These are phyloP conservation scores for Kwoniella heveanensis DNA, from an alignment of 768 basidiomycete species.

Conservation along the genomic window DNA sequence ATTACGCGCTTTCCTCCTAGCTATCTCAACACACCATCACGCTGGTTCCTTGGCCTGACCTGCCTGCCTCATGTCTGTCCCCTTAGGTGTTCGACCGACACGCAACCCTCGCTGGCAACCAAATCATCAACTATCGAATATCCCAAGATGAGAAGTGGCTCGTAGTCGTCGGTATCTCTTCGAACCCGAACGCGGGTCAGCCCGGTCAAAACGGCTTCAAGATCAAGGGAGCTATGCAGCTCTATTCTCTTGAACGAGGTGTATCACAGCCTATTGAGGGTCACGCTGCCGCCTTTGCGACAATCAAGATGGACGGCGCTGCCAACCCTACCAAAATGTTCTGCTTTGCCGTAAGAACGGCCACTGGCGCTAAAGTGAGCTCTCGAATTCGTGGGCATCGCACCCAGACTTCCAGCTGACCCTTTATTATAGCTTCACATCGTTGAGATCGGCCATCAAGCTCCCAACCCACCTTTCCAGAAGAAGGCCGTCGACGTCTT, in stretches of 20 bases:
- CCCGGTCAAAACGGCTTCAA: slow-evolving; percentile 77
- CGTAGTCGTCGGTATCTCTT: slow-evolving; percentile 90
- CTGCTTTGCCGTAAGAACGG: slow-evolving; percentile 90
- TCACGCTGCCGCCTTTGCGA: slow-evolving; percentile 94
- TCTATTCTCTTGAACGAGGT: slow-evolving; percentile 87
- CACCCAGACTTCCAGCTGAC: slow-evolving; percentile 8
- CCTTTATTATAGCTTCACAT: slow-evolving; percentile 74
- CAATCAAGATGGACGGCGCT: slow-evolving; percentile 85
- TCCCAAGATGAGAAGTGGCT: slow-evolving; percentile 96
- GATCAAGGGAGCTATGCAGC: slow-evolving; percentile 97
- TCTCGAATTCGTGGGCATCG: background rate
- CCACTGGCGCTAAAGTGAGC: slow-evolving; percentile 93
- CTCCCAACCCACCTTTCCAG: slow-evolving; percentile 85
- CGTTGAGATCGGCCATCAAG: slow-evolving; percentile 95
- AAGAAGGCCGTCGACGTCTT: slow-evolving; percentile 99
- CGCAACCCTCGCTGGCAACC: slow-evolving; percentile 85
- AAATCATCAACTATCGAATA: slow-evolving; percentile 97
- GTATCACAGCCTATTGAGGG: slow-evolving; percentile 99
- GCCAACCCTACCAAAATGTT: slow-evolving; percentile 85
- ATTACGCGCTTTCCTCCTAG: background rate
- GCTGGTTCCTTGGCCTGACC: background rate
- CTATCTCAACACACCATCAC: background rate
- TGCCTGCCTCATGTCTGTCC: slow-evolving; percentile 6
- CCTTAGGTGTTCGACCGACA: slow-evolving; percentile 93
- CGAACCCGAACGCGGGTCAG: slow-evolving; percentile 65